Conservation (phyloP, 176 grass and related monocot genomes). For the Canna indica region DNA sequence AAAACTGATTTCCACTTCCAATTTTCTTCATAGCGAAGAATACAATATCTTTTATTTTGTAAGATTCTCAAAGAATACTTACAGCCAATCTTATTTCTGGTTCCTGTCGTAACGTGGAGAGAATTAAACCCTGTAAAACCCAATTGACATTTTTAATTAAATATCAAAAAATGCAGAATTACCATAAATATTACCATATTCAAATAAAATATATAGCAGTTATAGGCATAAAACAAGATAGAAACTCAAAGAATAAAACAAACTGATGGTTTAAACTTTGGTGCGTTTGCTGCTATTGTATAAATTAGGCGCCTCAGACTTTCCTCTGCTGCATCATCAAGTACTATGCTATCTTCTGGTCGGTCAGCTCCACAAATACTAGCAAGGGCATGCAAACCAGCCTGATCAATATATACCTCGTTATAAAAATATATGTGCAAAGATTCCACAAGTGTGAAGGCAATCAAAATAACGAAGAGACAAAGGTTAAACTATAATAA, state of each 20-base stretch:
- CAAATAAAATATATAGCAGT: background rate
- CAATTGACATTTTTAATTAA: background rate
- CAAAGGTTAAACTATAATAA: background rate
- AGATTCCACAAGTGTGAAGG: too few relatives aligned
- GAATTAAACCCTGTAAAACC: slow-evolving; percentile 56
- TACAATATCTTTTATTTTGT: background rate
- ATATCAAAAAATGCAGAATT: background rate
- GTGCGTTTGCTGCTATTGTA: slow-evolving; percentile 48
- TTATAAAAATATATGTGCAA: background rate
- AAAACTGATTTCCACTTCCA: background rate
- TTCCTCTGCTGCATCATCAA: slow-evolving; percentile 54
- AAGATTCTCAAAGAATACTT: slow-evolving; percentile 29
- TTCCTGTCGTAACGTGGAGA: slow-evolving; percentile 66
- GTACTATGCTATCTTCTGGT: slow-evolving; percentile 41
- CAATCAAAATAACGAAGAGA: background rate
- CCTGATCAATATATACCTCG: slow-evolving; percentile 27
- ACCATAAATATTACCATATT: background rate
- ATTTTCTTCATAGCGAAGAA: background rate
- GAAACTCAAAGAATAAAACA: slow-evolving; percentile 14
- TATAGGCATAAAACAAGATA: background rate
- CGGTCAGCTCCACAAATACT: slow-evolving; percentile 74
- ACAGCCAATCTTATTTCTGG: slow-evolving; percentile 74
- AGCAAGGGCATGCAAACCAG: slow-evolving; percentile 80
- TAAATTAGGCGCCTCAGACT: slow-evolving; percentile 53
- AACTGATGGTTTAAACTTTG: slow-evolving; percentile 74